Evolutionary conservation across 805 yeast genomes (phyloP), one percentile per base, ranked within the genome.

Genomic region (Nakazawaea ernobii): DNA sequence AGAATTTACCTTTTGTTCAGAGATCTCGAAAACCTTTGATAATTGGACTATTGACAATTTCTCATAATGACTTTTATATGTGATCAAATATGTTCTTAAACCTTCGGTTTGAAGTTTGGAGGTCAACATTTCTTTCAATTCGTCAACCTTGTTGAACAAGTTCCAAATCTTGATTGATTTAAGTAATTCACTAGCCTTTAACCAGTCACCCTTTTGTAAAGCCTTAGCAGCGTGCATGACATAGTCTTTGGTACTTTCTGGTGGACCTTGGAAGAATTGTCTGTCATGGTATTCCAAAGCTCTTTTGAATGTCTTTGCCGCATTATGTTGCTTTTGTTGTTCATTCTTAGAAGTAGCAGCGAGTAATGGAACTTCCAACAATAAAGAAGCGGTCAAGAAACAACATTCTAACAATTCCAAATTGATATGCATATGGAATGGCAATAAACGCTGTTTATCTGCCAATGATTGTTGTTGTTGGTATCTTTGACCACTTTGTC

Each of bases 361-460:
- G 72, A 89, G 80, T 61, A 79, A 81, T 33, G 99, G 99, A 51
- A 94, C 83, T 73, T 95, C 99, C 55, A 88, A 79, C 62, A 94
- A 77, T 68, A 94, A 73, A 29, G 96, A 87, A 49, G 88, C 75
- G 10, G 98, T 94, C 74, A 90, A 79, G 75, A 85, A 92, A 42
- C 88, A 96, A 63, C 95, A 86, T 70, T 94, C 99, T 55, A 94
- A 77, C 60, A 94, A 80, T 73, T 95, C 98, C 58, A 92, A 74
- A 69, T 94, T 94, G 67, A 94, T 92, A 70, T 94, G 99, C 86
- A 89, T 90, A 71, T 94, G 99, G 84, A 86, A 94, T 50, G 99
- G 99, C 63, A 94, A 75, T 64, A 90, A 78, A 63, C 91, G 82
- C 68, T 84, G 92, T 59, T 75, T 80, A 61, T 86, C 95, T 52